These are phyloP conservation scores for Neodidymelliopsis sp. DNA, from an alignment of 2,329 filamentous ascomycete species.

Conservation along the genomic window DNA sequence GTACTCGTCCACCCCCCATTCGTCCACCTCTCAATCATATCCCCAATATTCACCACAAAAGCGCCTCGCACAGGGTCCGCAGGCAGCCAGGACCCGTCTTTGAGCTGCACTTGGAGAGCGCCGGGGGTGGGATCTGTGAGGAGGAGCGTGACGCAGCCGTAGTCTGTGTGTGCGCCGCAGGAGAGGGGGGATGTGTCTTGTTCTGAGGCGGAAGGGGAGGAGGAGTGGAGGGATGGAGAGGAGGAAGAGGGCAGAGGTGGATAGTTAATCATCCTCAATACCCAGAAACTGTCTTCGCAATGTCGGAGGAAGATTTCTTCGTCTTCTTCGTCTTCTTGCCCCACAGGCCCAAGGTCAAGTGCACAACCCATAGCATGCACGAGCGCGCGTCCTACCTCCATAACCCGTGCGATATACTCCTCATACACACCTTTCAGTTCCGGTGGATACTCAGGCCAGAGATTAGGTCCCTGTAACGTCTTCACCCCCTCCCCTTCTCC, in stretches of 20 bases:
- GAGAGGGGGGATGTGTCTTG: slow-evolving; percentile 40
- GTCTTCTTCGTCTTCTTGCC: slow-evolving; percentile 23
- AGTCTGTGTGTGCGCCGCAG: slow-evolving; percentile 56
- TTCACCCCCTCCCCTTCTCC: slow-evolving; percentile 29
- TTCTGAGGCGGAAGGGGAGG: slow-evolving; percentile 15
- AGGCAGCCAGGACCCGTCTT: slow-evolving; percentile 54
- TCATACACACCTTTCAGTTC: slow-evolving; percentile 43
- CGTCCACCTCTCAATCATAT: slow-evolving; percentile 58
- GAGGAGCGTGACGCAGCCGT: slow-evolving; percentile 57
- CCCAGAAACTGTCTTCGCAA: slow-evolving; percentile 49
- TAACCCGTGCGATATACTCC: slow-evolving; percentile 39
- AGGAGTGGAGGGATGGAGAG: background rate
- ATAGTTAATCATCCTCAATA: slow-evolving; percentile 52
- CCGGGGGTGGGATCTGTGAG: slow-evolving; percentile 54
- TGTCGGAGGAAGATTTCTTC: slow-evolving; percentile 43
- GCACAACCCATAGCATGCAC: slow-evolving; percentile 51
- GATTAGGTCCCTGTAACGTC: slow-evolving; percentile 52
- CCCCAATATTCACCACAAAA: slow-evolving; percentile 60
- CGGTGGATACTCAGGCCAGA: slow-evolving; percentile 50
- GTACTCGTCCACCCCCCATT: slow-evolving; percentile 54
- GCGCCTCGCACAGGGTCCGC: slow-evolving; percentile 55
- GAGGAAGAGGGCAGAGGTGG: slow-evolving; percentile 36
- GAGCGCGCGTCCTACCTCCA: slow-evolving; percentile 43
- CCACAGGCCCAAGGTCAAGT: slow-evolving; percentile 34
- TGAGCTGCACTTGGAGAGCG: slow-evolving; percentile 54